Percentiles rank a stretch among this genome's conserved stretches.
Evolutionary conservation across 495 filamentous ascomycete species (phyloP).

Genomic region (Annulohypoxylon stygium): DNA sequence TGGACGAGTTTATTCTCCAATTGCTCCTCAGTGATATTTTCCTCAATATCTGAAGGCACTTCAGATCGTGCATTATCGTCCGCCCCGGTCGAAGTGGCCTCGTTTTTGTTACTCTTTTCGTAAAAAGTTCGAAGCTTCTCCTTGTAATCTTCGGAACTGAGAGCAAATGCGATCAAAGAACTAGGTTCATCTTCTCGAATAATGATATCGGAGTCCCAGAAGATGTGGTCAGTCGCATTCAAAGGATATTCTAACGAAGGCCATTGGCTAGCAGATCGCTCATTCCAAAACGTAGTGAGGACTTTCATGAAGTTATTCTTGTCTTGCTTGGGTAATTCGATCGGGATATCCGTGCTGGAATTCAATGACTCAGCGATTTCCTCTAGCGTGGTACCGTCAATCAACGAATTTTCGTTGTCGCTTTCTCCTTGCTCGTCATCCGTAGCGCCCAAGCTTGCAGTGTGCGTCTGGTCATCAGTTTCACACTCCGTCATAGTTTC

Average conservation of each 20-base stretch:
- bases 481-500: conserved; percentile 63
- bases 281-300: conserved; percentile 97
- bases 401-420: conserved; percentile 74
- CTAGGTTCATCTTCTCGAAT: conserved; percentile 97
- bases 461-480: conserved; percentile 61
- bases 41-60: conserved; percentile 48
- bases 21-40: conserved; percentile 62
- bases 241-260: conserved; percentile 93
- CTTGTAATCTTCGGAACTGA: conserved; percentile 87
- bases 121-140: conserved; percentile 75
- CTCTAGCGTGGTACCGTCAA: conserved; percentile 69
- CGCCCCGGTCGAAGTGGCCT: conserved; percentile 51
- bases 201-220: conserved; percentile 97
- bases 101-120: conserved; percentile 50
- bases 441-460: conserved; percentile 60
- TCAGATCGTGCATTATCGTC: conserved; percentile 46
- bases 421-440: conserved; percentile 79
- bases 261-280: conserved; percentile 96
- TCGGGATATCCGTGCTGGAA: conserved; percentile 71
- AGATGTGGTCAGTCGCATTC: conserved; percentile 89
- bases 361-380: conserved; percentile 74
- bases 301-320: conserved; percentile 93
- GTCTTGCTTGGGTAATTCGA: conserved; percentile 90
- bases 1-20: conserved; percentile 83
- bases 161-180: conserved; percentile 92